Conservation (phyloP, 805 yeast species). For the Kregervanrija fluxuum region DNA sequence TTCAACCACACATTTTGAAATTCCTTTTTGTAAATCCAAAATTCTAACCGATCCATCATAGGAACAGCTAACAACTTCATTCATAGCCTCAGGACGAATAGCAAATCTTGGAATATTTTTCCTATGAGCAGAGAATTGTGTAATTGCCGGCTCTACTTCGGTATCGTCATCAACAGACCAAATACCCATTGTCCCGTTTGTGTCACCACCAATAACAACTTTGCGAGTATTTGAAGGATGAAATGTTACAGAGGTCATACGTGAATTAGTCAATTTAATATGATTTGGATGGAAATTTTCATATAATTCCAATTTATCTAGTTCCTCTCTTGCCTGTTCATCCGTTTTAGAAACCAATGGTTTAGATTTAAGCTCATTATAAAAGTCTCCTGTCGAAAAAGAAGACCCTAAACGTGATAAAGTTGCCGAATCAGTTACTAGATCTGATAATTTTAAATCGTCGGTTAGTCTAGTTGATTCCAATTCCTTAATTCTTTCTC, state of each 20-base stretch:
- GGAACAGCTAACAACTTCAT: slow-evolving; percentile 59
- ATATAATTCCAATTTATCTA: slow-evolving; percentile 44
- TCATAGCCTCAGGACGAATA: slow-evolving; percentile 44
- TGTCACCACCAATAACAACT: slow-evolving; percentile 80
- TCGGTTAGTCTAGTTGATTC: slow-evolving; percentile 52
- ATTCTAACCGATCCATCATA: slow-evolving; percentile 84
- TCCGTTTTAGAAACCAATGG: slow-evolving; percentile 36
- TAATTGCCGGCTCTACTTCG: slow-evolving; percentile 41
- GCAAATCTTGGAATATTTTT: slow-evolving; percentile 52
- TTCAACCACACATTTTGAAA: slow-evolving; percentile 55
- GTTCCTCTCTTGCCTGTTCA: slow-evolving; percentile 42
- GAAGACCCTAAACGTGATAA: slow-evolving; percentile 38
- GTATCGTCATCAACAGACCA: slow-evolving; percentile 63
- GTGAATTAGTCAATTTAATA: slow-evolving; percentile 58
- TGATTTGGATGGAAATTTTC: slow-evolving; percentile 60
- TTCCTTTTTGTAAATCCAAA: slow-evolving; percentile 56
- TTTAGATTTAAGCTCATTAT: slow-evolving; percentile 38
- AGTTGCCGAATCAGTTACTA: slow-evolving; percentile 32
- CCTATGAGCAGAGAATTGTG: slow-evolving; percentile 68
- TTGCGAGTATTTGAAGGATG: slow-evolving; percentile 66
- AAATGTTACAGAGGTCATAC: slow-evolving; percentile 67
- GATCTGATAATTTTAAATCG: slow-evolving; percentile 54
- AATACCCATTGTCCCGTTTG: slow-evolving; percentile 76
- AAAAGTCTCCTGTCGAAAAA: slow-evolving; percentile 67
- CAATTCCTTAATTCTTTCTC: slow-evolving; percentile 37